Conservation (phyloP, 1,284 basidiomycete species). For the Volvariella surrecta region DNA sequence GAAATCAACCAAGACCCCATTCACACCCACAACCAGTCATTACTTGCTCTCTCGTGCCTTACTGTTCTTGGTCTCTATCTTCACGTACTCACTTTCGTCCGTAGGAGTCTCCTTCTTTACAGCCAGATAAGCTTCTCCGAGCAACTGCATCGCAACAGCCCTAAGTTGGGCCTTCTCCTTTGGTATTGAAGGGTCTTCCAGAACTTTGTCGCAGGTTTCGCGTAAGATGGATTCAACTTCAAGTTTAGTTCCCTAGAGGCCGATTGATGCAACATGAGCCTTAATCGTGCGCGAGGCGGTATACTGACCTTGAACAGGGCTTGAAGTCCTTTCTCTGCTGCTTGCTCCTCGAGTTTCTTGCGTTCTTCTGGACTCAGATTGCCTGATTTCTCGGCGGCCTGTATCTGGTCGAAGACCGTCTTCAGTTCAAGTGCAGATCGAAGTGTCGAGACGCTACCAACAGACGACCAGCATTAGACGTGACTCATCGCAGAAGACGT, state of each 20-base stretch:
- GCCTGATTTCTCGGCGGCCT: slow-evolving; percentile 86
- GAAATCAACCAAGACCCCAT: too few relatives aligned
- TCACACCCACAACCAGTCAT: too few relatives aligned
- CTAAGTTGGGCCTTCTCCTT: slow-evolving; percentile 64
- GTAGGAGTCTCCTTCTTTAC: slow-evolving; percentile 50
- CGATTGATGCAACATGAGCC: neutral
- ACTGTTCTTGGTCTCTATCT: slow-evolving; percentile 69
- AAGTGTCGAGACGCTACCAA: slow-evolving; percentile 75
- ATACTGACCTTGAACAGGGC: slow-evolving; percentile 78
- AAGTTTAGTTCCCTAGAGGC: slow-evolving; percentile 90
- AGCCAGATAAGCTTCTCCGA: slow-evolving; percentile 59
- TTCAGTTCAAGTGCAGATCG: slow-evolving; percentile 91
- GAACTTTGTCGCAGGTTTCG: slow-evolving; percentile 86
- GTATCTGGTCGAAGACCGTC: slow-evolving; percentile 91
- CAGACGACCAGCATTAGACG: slow-evolving; percentile 8
- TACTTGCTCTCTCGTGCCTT: slow-evolving; percentile 22
- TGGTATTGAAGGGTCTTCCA: slow-evolving; percentile 48
- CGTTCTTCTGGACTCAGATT: slow-evolving; percentile 81
- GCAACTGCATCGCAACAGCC: slow-evolving; percentile 75
- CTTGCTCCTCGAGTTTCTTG: slow-evolving; percentile 89
- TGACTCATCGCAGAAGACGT: slow-evolving; percentile 2
- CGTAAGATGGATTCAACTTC: slow-evolving; percentile 92
- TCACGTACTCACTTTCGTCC: slow-evolving; percentile 76
- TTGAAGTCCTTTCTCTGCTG: slow-evolving; percentile 92
- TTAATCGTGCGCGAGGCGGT: neutral